Evolutionary conservation across 306 rosid genomes (phyloP).

Genomic region (Cucurbita maxima): DNA sequence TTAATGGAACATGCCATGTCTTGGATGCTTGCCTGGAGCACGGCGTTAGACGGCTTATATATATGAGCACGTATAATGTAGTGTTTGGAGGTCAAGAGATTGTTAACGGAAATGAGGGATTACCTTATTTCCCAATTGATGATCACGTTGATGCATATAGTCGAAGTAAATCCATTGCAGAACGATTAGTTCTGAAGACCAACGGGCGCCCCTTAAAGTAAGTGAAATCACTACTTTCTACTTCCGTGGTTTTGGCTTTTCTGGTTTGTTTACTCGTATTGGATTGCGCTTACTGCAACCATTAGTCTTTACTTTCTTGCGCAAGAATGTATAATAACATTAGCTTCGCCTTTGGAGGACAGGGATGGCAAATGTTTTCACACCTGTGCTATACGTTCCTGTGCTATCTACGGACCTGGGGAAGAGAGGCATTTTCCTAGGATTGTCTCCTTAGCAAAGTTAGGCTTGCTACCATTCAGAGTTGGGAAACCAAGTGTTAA

Average conservation of each 20-base stretch:
- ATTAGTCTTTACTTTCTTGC: not conserved
- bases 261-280: not conserved
- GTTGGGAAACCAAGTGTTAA: slow-evolving; percentile 60
- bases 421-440: slow-evolving; percentile 90
- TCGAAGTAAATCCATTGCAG: slow-evolving; percentile 80
- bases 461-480: slow-evolving; percentile 57
- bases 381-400: slow-evolving; percentile 83
- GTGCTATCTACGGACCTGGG: slow-evolving; percentile 89
- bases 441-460: slow-evolving; percentile 55
- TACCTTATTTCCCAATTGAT: slow-evolving; percentile 75
- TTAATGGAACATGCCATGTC: slow-evolving; percentile 68
- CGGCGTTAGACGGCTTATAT: slow-evolving; percentile 56
- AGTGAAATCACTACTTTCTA: not conserved
- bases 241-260: not conserved
- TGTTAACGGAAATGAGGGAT: slow-evolving; percentile 53
- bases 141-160: slow-evolving; percentile 58
- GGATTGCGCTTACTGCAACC: not conserved
- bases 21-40: slow-evolving; percentile 60
- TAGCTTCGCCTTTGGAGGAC: slow-evolving; percentile 4
- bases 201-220: slow-evolving; percentile 62
- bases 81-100: slow-evolving; percentile 68
- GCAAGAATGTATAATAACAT: not conserved
- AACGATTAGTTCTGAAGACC: slow-evolving; percentile 70
- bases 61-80: slow-evolving; percentile 76
- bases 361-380: slow-evolving; percentile 36